These are phyloP conservation scores for Cephalotrichum gorgonifer DNA, from an alignment of 2,329 filamentous ascomycete genomes.

Conservation along the genomic window DNA sequence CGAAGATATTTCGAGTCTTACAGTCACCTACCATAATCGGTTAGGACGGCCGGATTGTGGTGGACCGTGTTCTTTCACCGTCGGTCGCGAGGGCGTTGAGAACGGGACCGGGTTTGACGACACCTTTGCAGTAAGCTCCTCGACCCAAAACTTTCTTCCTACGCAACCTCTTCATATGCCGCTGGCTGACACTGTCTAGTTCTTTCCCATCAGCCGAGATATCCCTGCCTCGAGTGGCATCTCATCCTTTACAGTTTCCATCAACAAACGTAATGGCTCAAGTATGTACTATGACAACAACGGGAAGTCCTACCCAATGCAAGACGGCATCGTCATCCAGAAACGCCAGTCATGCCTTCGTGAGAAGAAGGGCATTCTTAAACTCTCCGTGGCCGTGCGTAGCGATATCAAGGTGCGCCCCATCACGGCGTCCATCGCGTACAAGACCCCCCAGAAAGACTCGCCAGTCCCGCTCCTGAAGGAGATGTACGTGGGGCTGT, in stretches of 20 bases:
- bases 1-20: conserved; percentile 33
- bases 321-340: conserved; percentile 45
- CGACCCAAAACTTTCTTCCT: neutral
- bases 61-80: conserved; percentile 30
- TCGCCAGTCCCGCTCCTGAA: conserved; percentile 32
- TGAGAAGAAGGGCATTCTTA: conserved; percentile 28
- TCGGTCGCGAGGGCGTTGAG: conserved; percentile 35
- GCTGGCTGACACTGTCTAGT: conserved; percentile 12
- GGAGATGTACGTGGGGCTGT: conserved; percentile 26
- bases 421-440: conserved; percentile 30
- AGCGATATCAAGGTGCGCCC: conserved; percentile 33
- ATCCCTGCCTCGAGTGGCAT: conserved; percentile 50
- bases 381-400: conserved; percentile 35
- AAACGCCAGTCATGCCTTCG: conserved; percentile 45
- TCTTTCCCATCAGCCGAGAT: conserved; percentile 35
- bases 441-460: conserved; percentile 27
- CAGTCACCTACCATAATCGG: conserved; percentile 45
- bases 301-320: conserved; percentile 40
- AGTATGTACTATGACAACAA: conserved; percentile 44
- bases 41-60: conserved; percentile 36
- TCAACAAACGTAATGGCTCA: conserved; percentile 37
- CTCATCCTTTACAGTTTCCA: conserved; percentile 46
- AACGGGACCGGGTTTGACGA: conserved; percentile 49
- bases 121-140: conserved; percentile 29
- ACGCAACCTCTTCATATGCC: neutral